A percentile compares a stretch with the other conserved stretches of the same genome.
Conservation (phyloP, 2,329 filamentous ascomycete species). For the Chaetomiaceae sp. region DNA sequence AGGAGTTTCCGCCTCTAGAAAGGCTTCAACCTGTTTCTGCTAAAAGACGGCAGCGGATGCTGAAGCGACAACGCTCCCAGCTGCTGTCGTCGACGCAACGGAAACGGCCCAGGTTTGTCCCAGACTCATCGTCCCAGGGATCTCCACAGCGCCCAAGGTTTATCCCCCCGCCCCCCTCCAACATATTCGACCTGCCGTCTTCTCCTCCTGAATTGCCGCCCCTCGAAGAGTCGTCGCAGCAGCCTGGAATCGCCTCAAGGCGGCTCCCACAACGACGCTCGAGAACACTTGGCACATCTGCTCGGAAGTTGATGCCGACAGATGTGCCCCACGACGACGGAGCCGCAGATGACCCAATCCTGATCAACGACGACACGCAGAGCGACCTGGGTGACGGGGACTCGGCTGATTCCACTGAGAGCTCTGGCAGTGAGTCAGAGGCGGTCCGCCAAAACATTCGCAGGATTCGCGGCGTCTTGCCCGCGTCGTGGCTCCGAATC, state of each 20-base stretch:
- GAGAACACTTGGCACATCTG: background rate
- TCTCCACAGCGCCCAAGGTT: constrained; percentile 15
- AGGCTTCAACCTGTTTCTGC: constrained; percentile 18
- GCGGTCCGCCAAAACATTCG: constrained; percentile 36
- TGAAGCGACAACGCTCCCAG: constrained; percentile 24
- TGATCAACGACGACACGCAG: constrained; percentile 16
- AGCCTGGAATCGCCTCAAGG: constrained; percentile 8
- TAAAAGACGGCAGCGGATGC: constrained; percentile 10
- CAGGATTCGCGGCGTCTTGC: constrained; percentile 56
- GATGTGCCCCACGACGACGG: background rate
- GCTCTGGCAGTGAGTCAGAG: constrained; percentile 40
- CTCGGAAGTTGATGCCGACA: background rate
- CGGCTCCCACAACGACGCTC: background rate
- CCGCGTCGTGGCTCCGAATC: constrained; percentile 62
- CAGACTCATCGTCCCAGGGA: constrained; percentile 14
- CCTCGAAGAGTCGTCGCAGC: constrained; percentile 8
- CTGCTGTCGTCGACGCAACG: constrained; percentile 21
- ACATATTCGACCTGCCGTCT: constrained; percentile 21
- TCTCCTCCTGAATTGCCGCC: constrained; percentile 15
- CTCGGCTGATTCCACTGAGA: constrained; percentile 14
- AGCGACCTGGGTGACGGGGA: constrained; percentile 23
- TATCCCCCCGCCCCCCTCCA: constrained; percentile 6
- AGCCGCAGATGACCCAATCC: constrained; percentile 7
- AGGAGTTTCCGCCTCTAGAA: constrained; percentile 30
- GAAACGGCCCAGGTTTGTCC: constrained; percentile 25